phyloP scores from a whole-genome alignment of 139 green algal genomes.

The Picochlorum sp. region DNA sequence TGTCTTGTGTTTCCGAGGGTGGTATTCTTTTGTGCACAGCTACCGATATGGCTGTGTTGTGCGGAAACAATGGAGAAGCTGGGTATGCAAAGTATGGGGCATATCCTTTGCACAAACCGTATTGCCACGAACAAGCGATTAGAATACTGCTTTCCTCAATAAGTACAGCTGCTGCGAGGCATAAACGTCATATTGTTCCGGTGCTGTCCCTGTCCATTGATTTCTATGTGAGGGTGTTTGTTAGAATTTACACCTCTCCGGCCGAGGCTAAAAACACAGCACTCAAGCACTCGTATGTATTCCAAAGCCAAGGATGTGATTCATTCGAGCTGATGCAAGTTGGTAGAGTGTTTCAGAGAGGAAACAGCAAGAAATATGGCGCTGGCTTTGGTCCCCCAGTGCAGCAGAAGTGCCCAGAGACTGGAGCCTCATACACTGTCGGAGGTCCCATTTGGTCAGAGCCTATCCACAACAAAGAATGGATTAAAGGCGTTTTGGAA shows the following conservation, averaged over 20 bases:
- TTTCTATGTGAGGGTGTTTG: conserved; percentile 95
- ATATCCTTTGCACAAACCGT: conserved; percentile 83
- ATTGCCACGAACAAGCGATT: conserved; percentile 92
- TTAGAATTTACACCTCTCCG: conserved; percentile 74
- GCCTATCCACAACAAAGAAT: conserved; percentile 77
- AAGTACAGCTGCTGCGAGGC: conserved; percentile 42
- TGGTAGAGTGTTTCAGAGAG: conserved; percentile 26
- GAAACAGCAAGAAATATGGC: conserved; percentile 43
- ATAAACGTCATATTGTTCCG: conserved; percentile 89
- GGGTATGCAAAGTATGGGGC: conserved; percentile 92
- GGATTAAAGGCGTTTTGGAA: conserved; percentile 40
- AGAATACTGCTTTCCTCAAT: conserved; percentile 89
- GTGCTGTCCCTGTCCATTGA: conserved; percentile 86
- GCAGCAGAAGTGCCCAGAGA: conserved; percentile 62
- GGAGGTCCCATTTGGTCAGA: conserved; percentile 88
- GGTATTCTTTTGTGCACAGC: conserved; percentile 91
- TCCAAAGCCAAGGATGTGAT: conserved; percentile 84
- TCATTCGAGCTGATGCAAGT: conserved; percentile 78
- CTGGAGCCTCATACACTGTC: conserved; percentile 65
- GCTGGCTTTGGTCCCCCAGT: conserved; percentile 53
- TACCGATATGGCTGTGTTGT: conserved; percentile 97
- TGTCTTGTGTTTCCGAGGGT: conserved; percentile 85
- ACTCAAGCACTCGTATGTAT: conserved; percentile 81
- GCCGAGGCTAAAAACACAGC: conserved; percentile 58
- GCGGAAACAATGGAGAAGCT: conserved; percentile 85